Base-by-base conservation (phyloP, 768 basidiomycete species). In the Tulasnella sp. region DNA sequence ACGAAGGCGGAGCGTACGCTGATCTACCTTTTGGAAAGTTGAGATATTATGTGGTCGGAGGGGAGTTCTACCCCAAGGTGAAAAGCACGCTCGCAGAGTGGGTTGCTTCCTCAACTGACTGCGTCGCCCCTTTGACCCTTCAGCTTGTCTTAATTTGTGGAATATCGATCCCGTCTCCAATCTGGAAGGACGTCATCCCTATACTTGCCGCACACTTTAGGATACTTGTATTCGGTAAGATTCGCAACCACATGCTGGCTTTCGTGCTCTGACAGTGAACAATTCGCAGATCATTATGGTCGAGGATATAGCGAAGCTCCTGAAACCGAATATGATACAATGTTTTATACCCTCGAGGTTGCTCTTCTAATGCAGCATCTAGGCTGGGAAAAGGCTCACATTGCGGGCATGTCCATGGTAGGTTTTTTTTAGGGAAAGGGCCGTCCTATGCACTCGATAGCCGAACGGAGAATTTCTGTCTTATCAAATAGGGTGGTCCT, bases 271-370 rank as follows among this genome's bases (percentile, higher is more conserved):
- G 79, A 64, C n/a, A 1, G 34, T 7, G 40, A 36, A 6, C 45
- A 14, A 6, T 39, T 14, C 45, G 22, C 25, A 93, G 93, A 94
- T 83, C 84, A 93, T 25, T 93, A 92, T 77, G 93, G 92, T 15
- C 87, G 93, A 49, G 93, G 93, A 5, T 94, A 93, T 82, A 92
- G 92, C 0, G 92, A 92, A 75, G 92, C 92, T 0, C 93, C 93
- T 0, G 86, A 89, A 29, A 88, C 87, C 19, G 88, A 86, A 3
- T 92, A 94, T 81, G 87, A 92, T 78, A 83, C 87, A 0, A 83
- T 85, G 6, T 84, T 94, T 3, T 91, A 91, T 80, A 89, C 89
- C 0, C 89, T 88, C 0, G 93, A 94, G 79, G 90, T 94, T n/a
- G 93, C 93, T 0, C 86, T 93, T 7, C 87, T 94, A 70, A 87